Evolutionary conservation across 208 protist genomes (phyloP), one percentile per base, ranked within the genome.

Genomic region (Leishmania aethiopica): DNA sequence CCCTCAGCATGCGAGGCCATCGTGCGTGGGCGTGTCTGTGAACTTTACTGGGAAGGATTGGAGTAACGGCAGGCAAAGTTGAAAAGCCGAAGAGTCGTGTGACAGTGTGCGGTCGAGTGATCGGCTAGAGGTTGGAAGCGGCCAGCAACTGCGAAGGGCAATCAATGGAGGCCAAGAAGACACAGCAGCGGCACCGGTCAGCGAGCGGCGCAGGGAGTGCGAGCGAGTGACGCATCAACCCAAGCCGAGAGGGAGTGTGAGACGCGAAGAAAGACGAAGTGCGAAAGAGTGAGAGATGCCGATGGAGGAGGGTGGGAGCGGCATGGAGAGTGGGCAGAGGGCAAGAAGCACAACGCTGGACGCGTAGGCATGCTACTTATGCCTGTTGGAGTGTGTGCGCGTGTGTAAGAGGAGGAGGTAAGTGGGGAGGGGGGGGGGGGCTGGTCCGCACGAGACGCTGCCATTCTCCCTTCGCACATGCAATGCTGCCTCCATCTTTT

Each of bases 1-100:
- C 91, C 93, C 87, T 95, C 92, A n/a, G 94, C 72, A 72, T 92
- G 84, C 45, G 84, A 88, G 17, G 86, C 73, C 85, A 94, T 92
- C 25, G 28, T 55, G 6, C 4, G 25, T 49, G 67, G 25, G 49
- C n/a, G 76, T 57, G 60, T 53, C 28, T 35, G 49, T 78, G 71
- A 49, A 28, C 35, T 22, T 70, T 42, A 73, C 59, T 28, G 32
- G 47, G n/a, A 59, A 66, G n/a, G 60, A 28, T 40, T 37, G n/a
- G n/a, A 17, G 60, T 66, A 66, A 3, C 7, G 60, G n/a, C 10
- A 19, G 11, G 60, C n/a, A 35, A 37, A 11, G 28, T 25, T n/a
- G 22, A 10, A 62, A 62, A n/a, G 1, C 60, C 8, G 60, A 32
- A 37, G 51, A 19, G 28, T 66, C 1, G 60, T 66, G n/a, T 66